phyloP scores from a whole-genome alignment of 2,329 filamentous ascomycete species.

The Sordariomycetes sp. region DNA sequence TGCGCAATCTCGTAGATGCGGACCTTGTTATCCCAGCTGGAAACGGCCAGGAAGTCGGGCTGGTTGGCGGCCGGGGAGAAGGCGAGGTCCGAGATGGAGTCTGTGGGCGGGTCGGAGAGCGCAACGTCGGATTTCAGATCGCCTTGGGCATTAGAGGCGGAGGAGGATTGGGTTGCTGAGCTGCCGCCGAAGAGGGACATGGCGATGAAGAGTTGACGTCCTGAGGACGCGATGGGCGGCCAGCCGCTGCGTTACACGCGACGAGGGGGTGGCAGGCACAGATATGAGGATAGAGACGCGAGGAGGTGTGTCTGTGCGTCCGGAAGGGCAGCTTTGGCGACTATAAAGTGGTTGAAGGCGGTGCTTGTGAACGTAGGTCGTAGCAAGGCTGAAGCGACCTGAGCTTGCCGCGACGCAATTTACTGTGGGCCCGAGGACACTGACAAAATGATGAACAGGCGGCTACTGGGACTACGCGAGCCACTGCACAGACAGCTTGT shows the following conservation, averaged over 20 bases:
- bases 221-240: background rate
- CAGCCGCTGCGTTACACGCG: background rate
- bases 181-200: conserved; percentile 60
- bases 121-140: conserved; percentile 86
- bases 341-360: too few relatives aligned
- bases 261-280: too few relatives aligned
- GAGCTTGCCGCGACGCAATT: too few relatives aligned
- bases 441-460: too few relatives aligned
- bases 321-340: background rate
- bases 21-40: conserved; percentile 97
- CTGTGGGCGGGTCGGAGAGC: conserved; percentile 69
- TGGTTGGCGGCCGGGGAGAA: conserved; percentile 59
- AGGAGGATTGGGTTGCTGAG: conserved; percentile 40
- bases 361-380: too few relatives aligned
- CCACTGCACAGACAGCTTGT: too few relatives aligned
- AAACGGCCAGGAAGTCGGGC: conserved; percentile 73
- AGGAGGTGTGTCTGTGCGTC: background rate
- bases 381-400: too few relatives aligned
- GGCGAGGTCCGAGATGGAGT: conserved; percentile 78
- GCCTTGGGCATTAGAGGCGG: conserved; percentile 66
- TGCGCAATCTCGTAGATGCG: conserved; percentile 86
- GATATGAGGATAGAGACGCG: background rate
- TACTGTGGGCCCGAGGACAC: too few relatives aligned
- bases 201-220: conserved; percentile 10
- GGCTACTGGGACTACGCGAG: too few relatives aligned